Evolutionary conservation across 176 grass and related monocot species (phyloP), one percentile per base, ranked within the genome.

Genomic region (Echinochloa phyllopogon): DNA sequence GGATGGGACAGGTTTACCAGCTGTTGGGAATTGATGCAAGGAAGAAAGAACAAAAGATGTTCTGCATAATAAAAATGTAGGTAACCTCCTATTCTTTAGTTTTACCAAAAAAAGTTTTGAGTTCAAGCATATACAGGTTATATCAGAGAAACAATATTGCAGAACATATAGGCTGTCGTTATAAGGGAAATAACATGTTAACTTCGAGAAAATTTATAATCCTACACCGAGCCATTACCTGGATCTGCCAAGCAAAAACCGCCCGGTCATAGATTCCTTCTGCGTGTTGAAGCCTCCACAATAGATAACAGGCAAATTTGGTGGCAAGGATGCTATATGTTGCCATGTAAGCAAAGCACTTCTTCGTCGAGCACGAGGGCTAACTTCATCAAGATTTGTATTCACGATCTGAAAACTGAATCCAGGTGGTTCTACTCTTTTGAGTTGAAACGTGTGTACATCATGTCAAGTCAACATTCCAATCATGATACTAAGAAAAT

Each of bases 361-460:
- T 88, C 93, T 80, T 88, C 96, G 90, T 48, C 93, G 93, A 84
- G 96, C 96, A 87, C 93, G 93, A 58, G 96, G 91, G 48, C 93
- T 94, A 68, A 87, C 73, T 86, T 95, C 93, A 86, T 98, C 96
- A 39, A 98, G 89, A 83, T 94, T 94, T 83, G 96, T 98, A 87
- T 98, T 98, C 68, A 98, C 96, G 47, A 98, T 94, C 81, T 98
- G 96, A 78, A 98, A 98, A 87, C 89, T 98, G 74, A 98, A 98
- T 42, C 96, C 96, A 59, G 96, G 96, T 90, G 89, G 89, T 80
- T 98, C 96, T 56, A 89, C 62, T 86, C 93, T 87, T 81, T 95
- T 98, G 75, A 98, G 89, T 95, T 95, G 96, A 92, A 98, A 98
- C 52, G 96, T 98, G 96, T 98, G 88, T 88, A 92, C 76, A 88